Percentiles rank a stretch among this genome's conserved stretches.
Evolutionary conservation across 2,329 filamentous ascomycete genomes (phyloP).

Genomic region (Talaromyces sp.): DNA sequence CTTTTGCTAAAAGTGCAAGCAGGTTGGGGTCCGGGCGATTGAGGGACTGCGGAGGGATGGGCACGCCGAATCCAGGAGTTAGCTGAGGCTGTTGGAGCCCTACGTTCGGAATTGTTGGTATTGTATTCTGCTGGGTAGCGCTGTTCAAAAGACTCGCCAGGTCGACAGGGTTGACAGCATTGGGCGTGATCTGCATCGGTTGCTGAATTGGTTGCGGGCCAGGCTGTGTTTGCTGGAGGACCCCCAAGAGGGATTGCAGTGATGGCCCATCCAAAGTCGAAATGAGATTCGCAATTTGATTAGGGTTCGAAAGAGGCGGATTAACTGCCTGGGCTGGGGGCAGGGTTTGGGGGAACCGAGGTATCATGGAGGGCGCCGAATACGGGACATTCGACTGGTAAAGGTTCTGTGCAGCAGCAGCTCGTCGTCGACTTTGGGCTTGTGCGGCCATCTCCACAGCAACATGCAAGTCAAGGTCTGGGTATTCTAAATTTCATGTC

Average conservation of each 20-base stretch:
- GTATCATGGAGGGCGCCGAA: conserved; percentile 23
- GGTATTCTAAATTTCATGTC: conserved; percentile 58
- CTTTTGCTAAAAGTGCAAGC: conserved; percentile 35
- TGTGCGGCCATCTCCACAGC: conserved; percentile 77
- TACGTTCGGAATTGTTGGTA: conserved; percentile 21
- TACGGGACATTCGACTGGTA: conserved; percentile 34
- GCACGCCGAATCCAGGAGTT: conserved; percentile 24
- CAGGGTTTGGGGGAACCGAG: conserved; percentile 24
- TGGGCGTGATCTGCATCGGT: conserved; percentile 26
- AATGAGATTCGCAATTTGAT: conserved; percentile 62
- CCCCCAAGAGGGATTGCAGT: conserved; percentile 65
- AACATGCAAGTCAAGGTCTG: conserved; percentile 70
- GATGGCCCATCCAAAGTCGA: conserved; percentile 64
- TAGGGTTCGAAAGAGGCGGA: conserved; percentile 31
- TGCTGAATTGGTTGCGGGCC: conserved; percentile 31
- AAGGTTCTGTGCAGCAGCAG: conserved; percentile 28
- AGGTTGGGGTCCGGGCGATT: conserved; percentile 32
- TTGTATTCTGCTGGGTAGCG: conserved; percentile 28
- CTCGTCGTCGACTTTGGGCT: conserved; percentile 37
- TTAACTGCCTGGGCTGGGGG: conserved; percentile 28
- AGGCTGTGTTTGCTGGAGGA: conserved; percentile 48
- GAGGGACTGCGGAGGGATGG: conserved; percentile 17
- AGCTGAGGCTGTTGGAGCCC: conserved; percentile 23
- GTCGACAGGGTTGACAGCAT: conserved; percentile 32
- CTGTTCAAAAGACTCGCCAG: conserved; percentile 39